These are phyloP conservation scores for Acrocalymma vagum DNA, from an alignment of 2,329 filamentous ascomycete species.

Conservation along the genomic window DNA sequence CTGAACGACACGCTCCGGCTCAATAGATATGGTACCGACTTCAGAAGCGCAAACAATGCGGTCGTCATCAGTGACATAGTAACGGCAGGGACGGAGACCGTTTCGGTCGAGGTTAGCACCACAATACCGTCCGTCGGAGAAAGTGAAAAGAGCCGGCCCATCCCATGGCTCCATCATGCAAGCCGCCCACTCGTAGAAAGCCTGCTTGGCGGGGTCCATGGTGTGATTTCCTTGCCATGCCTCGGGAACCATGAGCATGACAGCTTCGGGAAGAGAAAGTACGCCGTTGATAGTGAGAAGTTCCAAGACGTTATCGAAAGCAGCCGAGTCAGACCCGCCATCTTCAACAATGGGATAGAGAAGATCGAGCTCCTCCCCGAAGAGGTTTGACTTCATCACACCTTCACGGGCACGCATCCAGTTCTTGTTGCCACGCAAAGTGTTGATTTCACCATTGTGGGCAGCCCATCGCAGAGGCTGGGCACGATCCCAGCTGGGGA, in stretches of 20 bases:
- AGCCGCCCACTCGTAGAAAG: slow-evolving; percentile 98
- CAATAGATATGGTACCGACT: slow-evolving; percentile 90
- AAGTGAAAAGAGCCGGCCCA: slow-evolving; percentile 94
- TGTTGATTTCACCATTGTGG: slow-evolving; percentile 99
- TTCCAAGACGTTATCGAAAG: slow-evolving; percentile 96
- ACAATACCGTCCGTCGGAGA: slow-evolving; percentile 95
- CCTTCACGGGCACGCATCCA: slow-evolving; percentile 99
- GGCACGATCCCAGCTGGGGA: slow-evolving; percentile 97
- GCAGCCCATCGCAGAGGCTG: slow-evolving; percentile 96
- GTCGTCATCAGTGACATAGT: slow-evolving; percentile 96
- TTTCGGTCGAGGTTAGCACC: slow-evolving; percentile 97
- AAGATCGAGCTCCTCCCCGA: slow-evolving; percentile 88
- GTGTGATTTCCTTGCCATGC: slow-evolving; percentile 93
- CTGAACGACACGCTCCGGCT: slow-evolving; percentile 87
- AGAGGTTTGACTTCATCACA: slow-evolving; percentile 90
- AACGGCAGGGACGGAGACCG: slow-evolving; percentile 92
- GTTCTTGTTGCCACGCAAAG: slow-evolving; percentile 96
- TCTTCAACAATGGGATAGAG: slow-evolving; percentile 97
- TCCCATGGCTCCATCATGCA: slow-evolving; percentile 99
- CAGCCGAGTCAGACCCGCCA: slow-evolving; percentile 94
- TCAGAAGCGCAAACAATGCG: slow-evolving; percentile 97
- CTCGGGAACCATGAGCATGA: slow-evolving; percentile 99
- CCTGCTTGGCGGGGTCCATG: slow-evolving; percentile 95
- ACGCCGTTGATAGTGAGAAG: slow-evolving; percentile 95
- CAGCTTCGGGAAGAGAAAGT: slow-evolving; percentile 90